Evolutionary conservation across 2,329 filamentous ascomycete species (phyloP).

Genomic region (Trichoderma gracile): DNA sequence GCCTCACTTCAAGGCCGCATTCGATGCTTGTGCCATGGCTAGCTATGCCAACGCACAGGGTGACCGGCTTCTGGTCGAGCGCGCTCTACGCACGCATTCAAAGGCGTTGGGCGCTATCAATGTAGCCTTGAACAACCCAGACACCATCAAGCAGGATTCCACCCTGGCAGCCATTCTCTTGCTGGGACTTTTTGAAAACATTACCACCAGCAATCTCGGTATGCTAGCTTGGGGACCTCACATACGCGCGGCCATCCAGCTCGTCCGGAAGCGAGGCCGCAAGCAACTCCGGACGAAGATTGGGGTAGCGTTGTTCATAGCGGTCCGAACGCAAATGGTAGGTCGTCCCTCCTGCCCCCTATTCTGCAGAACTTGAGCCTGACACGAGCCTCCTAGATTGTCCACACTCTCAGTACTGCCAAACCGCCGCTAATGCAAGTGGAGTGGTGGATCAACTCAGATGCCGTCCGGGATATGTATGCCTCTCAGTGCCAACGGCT

Average conservation of each 20-base stretch:
- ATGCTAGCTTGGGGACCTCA: conserved; percentile 64
- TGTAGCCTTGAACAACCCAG: conserved; percentile 53
- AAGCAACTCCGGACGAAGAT: conserved; percentile 55
- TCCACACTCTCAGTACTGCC: conserved; percentile 57
- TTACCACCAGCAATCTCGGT: conserved; percentile 55
- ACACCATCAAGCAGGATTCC: conserved; percentile 53
- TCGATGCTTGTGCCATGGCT: conserved; percentile 60
- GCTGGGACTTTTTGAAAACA: conserved; percentile 62
- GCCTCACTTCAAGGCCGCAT: conserved; percentile 56
- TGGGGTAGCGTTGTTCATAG: conserved; percentile 58
- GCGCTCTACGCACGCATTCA: conserved; percentile 55
- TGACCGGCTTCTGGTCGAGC: conserved; percentile 38
- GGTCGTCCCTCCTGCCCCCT: conserved; percentile 25
- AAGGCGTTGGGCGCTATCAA: conserved; percentile 56
- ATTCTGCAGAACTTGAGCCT: background rate
- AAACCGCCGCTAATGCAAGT: conserved; percentile 54
- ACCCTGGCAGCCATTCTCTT: conserved; percentile 62
- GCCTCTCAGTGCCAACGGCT: conserved; percentile 53
- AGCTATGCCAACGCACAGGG: conserved; percentile 51
- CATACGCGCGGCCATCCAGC: conserved; percentile 63
- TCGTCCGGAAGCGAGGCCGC: conserved; percentile 59
- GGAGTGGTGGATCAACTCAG: conserved; percentile 59
- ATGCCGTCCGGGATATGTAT: conserved; percentile 51
- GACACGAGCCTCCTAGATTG: conserved; percentile 44
- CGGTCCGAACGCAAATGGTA: conserved; percentile 63